Evolutionary conservation across 495 filamentous ascomycete genomes (phyloP).

Genomic region (Talaromyces adpressus): DNA sequence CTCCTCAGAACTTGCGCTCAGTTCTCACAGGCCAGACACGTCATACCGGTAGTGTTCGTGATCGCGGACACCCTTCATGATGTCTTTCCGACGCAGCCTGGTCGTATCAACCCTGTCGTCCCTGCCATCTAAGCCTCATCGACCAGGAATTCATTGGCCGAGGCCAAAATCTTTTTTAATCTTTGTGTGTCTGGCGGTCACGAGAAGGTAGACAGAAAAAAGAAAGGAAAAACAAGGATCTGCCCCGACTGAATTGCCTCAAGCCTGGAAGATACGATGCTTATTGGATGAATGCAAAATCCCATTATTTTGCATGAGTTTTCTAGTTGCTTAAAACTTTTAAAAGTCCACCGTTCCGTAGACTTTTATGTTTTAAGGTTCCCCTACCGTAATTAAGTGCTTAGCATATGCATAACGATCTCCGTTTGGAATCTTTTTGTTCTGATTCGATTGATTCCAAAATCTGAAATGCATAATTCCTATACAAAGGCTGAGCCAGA

Average conservation of each 20-base stretch:
- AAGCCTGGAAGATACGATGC: background rate
- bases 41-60: too few species aligned
- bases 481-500: background rate
- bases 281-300: background rate
- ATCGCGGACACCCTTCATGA: too few species aligned
- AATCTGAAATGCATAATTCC: background rate
- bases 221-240: background rate
- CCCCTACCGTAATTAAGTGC: too few species aligned
- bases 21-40: background rate
- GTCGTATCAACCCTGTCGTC: too few species aligned
- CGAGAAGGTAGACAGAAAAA: background rate
- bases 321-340: background rate
- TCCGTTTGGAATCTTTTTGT: too few species aligned
- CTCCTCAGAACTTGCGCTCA: too few species aligned
- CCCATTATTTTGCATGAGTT: background rate
- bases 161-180: background rate
- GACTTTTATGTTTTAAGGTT: too few species aligned
- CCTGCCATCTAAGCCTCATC: background rate
- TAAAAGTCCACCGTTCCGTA: background rate
- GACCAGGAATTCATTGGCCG: background rate
- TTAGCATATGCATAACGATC: too few species aligned
- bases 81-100: background rate
- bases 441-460: background rate
- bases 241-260: background rate
- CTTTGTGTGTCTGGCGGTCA: background rate